Evolutionary conservation across 345 rosid species (phyloP), one percentile per base, ranked within the genome.

Genomic region (Euphorbia peplus): DNA sequence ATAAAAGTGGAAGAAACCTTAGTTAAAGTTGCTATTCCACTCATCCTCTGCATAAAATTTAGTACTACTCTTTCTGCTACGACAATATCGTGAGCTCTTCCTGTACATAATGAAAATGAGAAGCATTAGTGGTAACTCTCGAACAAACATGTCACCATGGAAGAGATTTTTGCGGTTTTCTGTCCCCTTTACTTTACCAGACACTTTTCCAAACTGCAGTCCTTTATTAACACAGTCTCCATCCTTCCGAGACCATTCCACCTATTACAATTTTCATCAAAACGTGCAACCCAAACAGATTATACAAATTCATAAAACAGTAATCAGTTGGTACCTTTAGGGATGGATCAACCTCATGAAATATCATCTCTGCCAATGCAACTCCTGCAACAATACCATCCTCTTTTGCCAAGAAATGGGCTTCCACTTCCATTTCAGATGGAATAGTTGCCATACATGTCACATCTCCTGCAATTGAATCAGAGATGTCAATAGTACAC

Each of bases 11-110:
- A 10, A 67, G n/a, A 55, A 3, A 91, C 98, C 96, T 87, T 90
- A 55, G 99, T 92, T 68, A 95, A 79, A 24, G 99, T 90, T 4
- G 99, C 99, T 77, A 92, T 90, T 71, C 97, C 99, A 64, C 98
- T 95, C 98, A 92, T 95, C 83, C 95, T 87, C 80, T 95, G 98
- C 92, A 95, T 88, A 79, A 92, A 95, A 73, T 95, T 92, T 60
- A 95, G 85, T 69, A 73, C 97, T 72, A 92, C 89, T 68, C 99
- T 85, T 84, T 95, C 99, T 16, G 98, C 90, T 63, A 88, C 88
- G 75, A 95, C 88, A 65, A 95, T 83, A 75, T 79, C 87, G 77
- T 85, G 95, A 24, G 99, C 97, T 55, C 76, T 81, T 35, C 99
- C 98, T 84, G 86, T 70, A 70, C 2, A 28, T 42, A 60, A 10